Base-by-base conservation (phyloP, 257 asterid species). In the Ajuga chamaepitys region DNA sequence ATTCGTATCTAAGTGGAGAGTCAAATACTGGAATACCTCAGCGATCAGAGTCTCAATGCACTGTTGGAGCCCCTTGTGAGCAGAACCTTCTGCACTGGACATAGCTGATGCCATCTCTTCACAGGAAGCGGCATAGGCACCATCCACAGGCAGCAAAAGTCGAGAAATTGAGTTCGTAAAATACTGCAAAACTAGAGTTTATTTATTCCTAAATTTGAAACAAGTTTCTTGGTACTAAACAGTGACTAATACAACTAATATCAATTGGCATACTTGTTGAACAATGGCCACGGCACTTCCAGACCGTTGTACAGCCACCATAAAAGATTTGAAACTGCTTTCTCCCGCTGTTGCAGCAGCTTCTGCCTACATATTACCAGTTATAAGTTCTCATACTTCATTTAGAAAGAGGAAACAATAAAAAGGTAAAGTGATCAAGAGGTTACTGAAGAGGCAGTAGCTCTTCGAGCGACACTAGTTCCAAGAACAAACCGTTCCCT, bases 311-410 rank as follows among this genome's bases (percentile, higher is more conserved):
- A 90, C 93, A 71, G 97, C 81, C 61, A 86, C 95, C 99, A 90
- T 90, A 75, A 94, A 94, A 70, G 96, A 76, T 80, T 82, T 85
- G 81, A 94, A 88, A 78, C 97, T 83, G 77, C 84, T 90, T 83
- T 90, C 97, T 47, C 99, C 97, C 74, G 99, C 99, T 62, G 97
- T 89, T 53, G 99, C 97, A 58, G 97, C 96, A 62, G 96, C 87
- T 82, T 94, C 99, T 66, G 95, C 99, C 99, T 70, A 44, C 28
- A 62, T 13, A 62, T 30, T 42, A 41, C 65, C 52, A 70, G 21
- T 42, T 42, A 30, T 30, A 42, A 20, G 28, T 21, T 54, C 65
- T 40, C 28, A 26, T 32, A 40, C 16, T 51, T 10, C 10, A 70
- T 40, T 30, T 30, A 1, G 47, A 62, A 20, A 38, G 51, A 70